These are phyloP conservation scores for Herpetospermum pedunculosum DNA, from an alignment of 306 rosid genomes.

Conservation along the genomic window DNA sequence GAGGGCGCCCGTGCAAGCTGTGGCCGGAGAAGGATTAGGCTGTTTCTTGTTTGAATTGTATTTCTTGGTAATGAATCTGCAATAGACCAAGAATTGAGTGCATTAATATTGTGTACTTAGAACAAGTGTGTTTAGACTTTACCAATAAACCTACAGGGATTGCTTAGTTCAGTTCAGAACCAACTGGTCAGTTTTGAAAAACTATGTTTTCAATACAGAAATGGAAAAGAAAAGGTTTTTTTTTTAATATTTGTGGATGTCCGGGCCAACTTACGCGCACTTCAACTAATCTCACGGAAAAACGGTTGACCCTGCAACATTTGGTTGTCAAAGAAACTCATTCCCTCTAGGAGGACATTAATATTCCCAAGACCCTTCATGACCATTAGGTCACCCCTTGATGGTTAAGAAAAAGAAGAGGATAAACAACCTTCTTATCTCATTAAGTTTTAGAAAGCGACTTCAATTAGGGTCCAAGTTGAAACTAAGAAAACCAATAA, in stretches of 20 bases:
- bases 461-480: background rate
- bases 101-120: background rate
- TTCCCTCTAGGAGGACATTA: too few species aligned
- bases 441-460: background rate
- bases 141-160: background rate
- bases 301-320: too few species aligned
- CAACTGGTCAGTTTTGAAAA: background rate
- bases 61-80: slow-evolving; percentile 84
- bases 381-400: too few species aligned
- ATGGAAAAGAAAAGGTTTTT: too few species aligned
- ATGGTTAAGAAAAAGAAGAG: too few species aligned
- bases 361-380: too few species aligned
- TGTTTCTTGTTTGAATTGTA: slow-evolving; percentile 69
- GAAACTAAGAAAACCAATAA: background rate
- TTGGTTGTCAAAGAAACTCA: too few species aligned
- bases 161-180: background rate
- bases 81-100: slow-evolving; percentile 1
- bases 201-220: background rate
- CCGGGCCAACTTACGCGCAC: too few species aligned
- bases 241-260: too few species aligned
- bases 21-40: slow-evolving; percentile 44
- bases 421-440: background rate
- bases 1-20: slow-evolving; percentile 69
- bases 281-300: too few species aligned
- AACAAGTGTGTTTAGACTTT: background rate